Conservation (phyloP, 1,284 basidiomycete genomes). For the Cutaneotrichosporon daszewskae region DNA sequence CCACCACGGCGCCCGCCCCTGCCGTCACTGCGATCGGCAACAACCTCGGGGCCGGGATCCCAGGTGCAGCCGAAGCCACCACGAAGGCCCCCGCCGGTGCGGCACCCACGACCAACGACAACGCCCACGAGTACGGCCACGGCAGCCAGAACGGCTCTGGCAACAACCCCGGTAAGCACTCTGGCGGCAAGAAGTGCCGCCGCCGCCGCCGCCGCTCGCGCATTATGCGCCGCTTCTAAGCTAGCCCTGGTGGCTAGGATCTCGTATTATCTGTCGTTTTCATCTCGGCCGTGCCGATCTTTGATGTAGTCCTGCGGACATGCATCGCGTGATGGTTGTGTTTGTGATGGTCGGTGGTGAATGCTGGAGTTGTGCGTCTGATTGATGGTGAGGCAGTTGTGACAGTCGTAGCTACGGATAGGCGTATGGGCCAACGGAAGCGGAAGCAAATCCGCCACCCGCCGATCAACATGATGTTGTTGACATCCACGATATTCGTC, state of each 20-base stretch:
- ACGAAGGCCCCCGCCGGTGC: too few relatives aligned
- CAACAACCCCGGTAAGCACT: too few relatives aligned
- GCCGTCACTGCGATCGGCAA: too few relatives aligned
- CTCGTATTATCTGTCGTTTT: neutral
- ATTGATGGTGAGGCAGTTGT: neutral
- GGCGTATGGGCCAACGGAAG: too few relatives aligned
- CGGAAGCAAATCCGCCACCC: neutral
- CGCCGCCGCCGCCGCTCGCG: neutral
- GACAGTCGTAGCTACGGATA: neutral
- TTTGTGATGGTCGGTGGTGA: neutral
- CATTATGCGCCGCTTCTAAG: neutral
- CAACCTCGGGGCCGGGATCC: too few relatives aligned
- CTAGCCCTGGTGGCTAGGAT: neutral
- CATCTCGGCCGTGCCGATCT: neutral
- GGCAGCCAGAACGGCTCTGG: too few relatives aligned
- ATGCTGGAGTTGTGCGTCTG: neutral
- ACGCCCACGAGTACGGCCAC: too few relatives aligned
- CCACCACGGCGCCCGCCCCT: too few relatives aligned
- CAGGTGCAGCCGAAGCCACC: too few relatives aligned
- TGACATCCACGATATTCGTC: too few relatives aligned
- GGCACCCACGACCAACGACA: too few relatives aligned
- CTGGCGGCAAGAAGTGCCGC: conserved; percentile 3
- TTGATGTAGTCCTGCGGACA: neutral
- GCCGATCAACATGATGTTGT: too few relatives aligned
- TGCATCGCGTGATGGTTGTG: neutral